phyloP scores from a whole-genome alignment of 352 stramenopile species.

The Peronospora belbahrii region DNA sequence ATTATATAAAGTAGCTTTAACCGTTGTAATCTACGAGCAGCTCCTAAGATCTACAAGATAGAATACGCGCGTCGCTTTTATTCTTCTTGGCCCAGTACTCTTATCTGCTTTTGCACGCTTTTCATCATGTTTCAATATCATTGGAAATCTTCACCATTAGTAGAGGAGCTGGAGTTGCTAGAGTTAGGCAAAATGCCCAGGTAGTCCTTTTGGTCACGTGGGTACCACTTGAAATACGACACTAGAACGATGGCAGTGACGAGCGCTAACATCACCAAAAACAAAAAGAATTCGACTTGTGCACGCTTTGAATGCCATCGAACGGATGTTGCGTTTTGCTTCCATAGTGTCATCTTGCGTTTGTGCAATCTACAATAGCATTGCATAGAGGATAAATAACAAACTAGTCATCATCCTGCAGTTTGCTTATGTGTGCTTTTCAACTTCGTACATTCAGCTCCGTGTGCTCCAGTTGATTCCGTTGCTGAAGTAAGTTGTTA shows the following conservation, averaged over 20 bases:
- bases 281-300: slow-evolving; percentile 51
- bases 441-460: slow-evolving; percentile 42
- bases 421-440: neutral
- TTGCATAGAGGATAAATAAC: neutral
- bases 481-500: slow-evolving; percentile 63
- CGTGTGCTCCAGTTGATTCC: slow-evolving; percentile 57
- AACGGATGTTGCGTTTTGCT: slow-evolving; percentile 41
- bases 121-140: neutral
- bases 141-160: slow-evolving; percentile 3
- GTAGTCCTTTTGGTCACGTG: slow-evolving; percentile 58
- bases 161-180: slow-evolving; percentile 10
- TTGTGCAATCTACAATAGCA: slow-evolving; percentile 38
- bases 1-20: too few relatives aligned
- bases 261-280: slow-evolving; percentile 55
- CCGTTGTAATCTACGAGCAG: slow-evolving; percentile 12
- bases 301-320: slow-evolving; percentile 49
- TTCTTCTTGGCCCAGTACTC: slow-evolving; percentile 1
- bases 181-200: slow-evolving; percentile 42
- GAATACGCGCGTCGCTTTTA: slow-evolving; percentile 4
- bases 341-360: slow-evolving; percentile 56
- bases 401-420: neutral
- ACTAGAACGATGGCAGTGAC: slow-evolving; percentile 47
- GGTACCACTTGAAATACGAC: slow-evolving; percentile 78
- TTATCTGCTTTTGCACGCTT: slow-evolving; percentile 1
- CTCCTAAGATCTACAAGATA: neutral